Base-by-base conservation (phyloP, 2,329 filamentous ascomycete genomes). In the Colletotrichum abscissum region DNA sequence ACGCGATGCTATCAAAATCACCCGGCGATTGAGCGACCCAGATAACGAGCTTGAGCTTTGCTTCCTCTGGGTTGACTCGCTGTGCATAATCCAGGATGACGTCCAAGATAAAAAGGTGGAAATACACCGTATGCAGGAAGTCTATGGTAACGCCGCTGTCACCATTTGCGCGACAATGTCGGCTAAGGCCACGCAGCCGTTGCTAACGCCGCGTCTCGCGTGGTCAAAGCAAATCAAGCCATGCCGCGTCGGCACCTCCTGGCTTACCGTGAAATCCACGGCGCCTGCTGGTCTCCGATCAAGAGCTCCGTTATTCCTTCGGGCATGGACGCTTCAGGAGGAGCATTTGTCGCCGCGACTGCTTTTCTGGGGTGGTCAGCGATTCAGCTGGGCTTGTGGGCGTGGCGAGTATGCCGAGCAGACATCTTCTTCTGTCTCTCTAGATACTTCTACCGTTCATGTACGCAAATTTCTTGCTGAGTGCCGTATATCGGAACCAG, bases 51-150 rank as follows among this genome's bases (percentile, higher is more conserved):
- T 56, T 8, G 81, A 81, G 1, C 79, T 85, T 14, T 80, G 81
- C 1, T 81, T 84, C 69, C 78, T 87, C 24, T 87, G 86, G 86
- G 81, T 86, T 42, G 85, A 87, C 72, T 78, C 81, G 54, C 76
- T 85, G 42, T 86, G 84, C 68, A 84, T 86, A 67, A 79, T 84
- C 4, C 85, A 87, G 74, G 83, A 86, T 68, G 82, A 86, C 67
- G 77, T 78, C 9, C 76, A 76, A n/a, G 81, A 84, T 68, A 81
- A 80, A 74, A 80, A 81, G 28, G 54, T 56, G 22, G 54, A 56
- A 5, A 56, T 26, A 28, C 54, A 42, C 5, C 38, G 14, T 16
- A 42, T 42, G 38, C 38, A 42, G 38, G 38, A 42, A 16, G 38
- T 42, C 38, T 42, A 42, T 6, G 38, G 38, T 16, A 42, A 42